These are phyloP conservation scores for Lotus japonicus DNA, from an alignment of 306 rosid species.

Conservation along the genomic window DNA sequence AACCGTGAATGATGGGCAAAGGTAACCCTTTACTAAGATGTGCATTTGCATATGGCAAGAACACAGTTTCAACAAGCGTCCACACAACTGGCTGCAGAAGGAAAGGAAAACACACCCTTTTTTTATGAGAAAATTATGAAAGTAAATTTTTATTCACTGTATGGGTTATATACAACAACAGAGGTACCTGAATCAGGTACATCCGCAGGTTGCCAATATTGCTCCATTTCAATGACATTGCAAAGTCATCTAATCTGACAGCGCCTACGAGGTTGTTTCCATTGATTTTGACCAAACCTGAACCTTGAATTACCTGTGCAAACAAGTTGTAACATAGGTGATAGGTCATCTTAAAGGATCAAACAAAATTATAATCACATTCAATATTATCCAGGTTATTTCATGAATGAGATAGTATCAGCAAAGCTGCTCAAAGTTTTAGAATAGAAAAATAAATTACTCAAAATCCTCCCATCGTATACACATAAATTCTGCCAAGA, in stretches of 20 bases:
- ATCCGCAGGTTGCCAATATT: conserved; percentile 65
- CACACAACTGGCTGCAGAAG: conserved; percentile 63
- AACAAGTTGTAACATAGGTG: conserved; percentile 7
- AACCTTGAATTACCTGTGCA: conserved; percentile 53
- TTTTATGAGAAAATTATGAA: not conserved
- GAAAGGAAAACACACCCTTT: not conserved
- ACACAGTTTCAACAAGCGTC: conserved; percentile 61
- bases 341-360: not conserved
- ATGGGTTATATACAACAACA: not conserved
- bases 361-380: not conserved
- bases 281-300: conserved; percentile 47
- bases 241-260: conserved; percentile 47
- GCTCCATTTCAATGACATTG: conserved; percentile 88
- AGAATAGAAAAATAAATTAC: too few relatives aligned
- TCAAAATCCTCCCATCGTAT: not conserved
- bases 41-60: conserved; percentile 65
- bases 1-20: conserved; percentile 69
- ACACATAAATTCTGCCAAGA: not conserved
- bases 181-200: conserved; percentile 71
- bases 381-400: not conserved
- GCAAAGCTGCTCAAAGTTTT: too few relatives aligned
- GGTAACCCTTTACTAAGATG: conserved; percentile 73
- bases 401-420: too few relatives aligned
- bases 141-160: not conserved
- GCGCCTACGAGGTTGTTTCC: conserved; percentile 75